Base-by-base conservation (phyloP, 257 asterid genomes). In the Gentiana straminea region DNA sequence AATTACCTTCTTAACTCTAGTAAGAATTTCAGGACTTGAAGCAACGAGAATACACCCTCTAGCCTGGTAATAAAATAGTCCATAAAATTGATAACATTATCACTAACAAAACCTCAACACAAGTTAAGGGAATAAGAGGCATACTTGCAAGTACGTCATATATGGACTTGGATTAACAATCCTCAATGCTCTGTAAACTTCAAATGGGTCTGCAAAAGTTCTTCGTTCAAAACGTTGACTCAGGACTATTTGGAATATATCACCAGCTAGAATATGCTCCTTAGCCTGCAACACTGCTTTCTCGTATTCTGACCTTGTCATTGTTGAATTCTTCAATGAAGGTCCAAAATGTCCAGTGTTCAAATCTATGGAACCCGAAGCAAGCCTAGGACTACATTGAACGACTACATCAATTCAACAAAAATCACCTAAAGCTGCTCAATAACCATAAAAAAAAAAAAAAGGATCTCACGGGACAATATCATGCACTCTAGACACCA, bases 121-220 rank as follows among this genome's bases (percentile, higher is more conserved):
- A 58, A 51, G 66, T 60, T 64, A 49, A 58, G 68, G 54, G 61
- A 60, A 59, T 71, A 64, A 59, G 49, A 58, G 36, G 62, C 82
- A 38, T 13, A 92, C 99, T 71, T 92, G 99, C 71, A 92, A 81
- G 62, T 92, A 92, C 39, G 94, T 82, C 99, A 92, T 92, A 55
- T 85, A 92, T 69, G 99, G 99, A 75, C 97, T 92, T 58, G 97
- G 99, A 62, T 92, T 92, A 67, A 92, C 95, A 58, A 92, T 77
- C 79, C 97, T 76, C 56, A 92, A 74, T 64, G 99, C 99, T 79
- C 99, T 74, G 70, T 92, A 92, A 47, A 92, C 84, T 84, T 92
- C 99, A 74, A 92, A 92, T 37, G 99, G 97, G 61, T 92, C 99
- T 8, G 97, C 99, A 78, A 78, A 92, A 33, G 99, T 92, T 57